Evolutionary conservation across 345 rosid genomes (phyloP).

Genomic region (Eucalyptus dawsonii): DNA sequence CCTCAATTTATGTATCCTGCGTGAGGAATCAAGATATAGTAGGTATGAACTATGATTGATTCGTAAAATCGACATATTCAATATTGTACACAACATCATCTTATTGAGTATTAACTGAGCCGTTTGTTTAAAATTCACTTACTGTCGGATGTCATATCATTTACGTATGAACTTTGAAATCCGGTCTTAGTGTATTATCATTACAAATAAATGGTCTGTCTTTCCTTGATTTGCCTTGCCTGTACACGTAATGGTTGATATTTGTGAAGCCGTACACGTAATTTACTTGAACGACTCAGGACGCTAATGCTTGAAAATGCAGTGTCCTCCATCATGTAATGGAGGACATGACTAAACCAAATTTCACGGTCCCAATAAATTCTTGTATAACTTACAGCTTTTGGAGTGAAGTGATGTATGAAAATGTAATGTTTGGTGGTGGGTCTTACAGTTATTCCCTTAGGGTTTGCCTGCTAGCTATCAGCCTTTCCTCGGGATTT

Average conservation of each 20-base stretch:
- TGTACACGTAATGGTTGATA: not conserved
- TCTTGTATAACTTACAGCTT: not conserved
- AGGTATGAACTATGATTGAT: not conserved
- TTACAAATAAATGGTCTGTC: not conserved
- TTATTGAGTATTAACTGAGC: not conserved
- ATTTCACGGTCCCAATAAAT: not conserved
- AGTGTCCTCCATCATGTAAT: not conserved
- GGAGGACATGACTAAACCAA: not conserved
- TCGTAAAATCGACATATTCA: not conserved
- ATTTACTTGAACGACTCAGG: not conserved
- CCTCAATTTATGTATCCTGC: not conserved
- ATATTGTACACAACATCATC: not conserved
- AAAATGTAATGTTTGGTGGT: not conserved
- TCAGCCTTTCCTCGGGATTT: rapidly evolving
- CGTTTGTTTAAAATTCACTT: not conserved
- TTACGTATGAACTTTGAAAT: not conserved
- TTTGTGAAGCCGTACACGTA: not conserved
- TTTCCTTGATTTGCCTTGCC: not conserved
- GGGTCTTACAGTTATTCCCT: no score
- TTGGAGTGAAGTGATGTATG: not conserved
- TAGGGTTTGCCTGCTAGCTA: no score
- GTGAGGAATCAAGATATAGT: not conserved
- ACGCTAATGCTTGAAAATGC: not conserved
- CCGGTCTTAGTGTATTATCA: not conserved
- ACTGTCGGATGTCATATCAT: not conserved